Percentiles rank a stretch among this genome's conserved stretches.
phyloP scores from a whole-genome alignment of 2,329 filamentous ascomycete species.

The Alternaria postmessia region DNA sequence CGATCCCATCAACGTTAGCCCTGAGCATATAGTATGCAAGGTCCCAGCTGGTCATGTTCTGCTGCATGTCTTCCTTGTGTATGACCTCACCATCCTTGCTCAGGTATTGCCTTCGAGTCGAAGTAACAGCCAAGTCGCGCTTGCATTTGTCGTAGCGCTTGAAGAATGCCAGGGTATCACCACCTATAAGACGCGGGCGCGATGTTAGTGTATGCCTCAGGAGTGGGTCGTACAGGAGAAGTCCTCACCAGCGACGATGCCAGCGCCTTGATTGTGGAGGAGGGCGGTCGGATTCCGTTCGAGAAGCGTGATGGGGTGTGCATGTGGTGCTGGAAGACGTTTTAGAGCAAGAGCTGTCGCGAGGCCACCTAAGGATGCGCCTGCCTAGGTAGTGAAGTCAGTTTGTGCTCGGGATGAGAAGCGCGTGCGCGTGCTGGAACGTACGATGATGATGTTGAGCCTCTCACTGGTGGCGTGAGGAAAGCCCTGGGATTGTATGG shows the following conservation, averaged over 20 bases:
- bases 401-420: not conserved
- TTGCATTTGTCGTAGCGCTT: conserved; percentile 37
- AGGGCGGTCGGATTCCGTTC: conserved; percentile 42
- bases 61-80: conserved; percentile 38
- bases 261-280: conserved; percentile 45
- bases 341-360: conserved; percentile 40
- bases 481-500: conserved; percentile 18
- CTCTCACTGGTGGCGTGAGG: conserved; percentile 22
- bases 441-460: conserved; percentile 41
- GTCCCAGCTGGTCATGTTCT: conserved; percentile 50
- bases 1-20: conserved; percentile 42
- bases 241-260: conserved; percentile 37
- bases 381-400: conserved; percentile 27
- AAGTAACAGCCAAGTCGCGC: conserved; percentile 36
- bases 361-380: conserved; percentile 42
- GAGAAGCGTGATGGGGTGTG: conserved; percentile 40
- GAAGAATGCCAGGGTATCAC: conserved; percentile 42
- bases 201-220: too few relatives aligned
- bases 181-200: not conserved
- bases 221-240: too few relatives aligned
- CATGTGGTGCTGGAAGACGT: conserved; percentile 32
- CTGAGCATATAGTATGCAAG: conserved; percentile 44
- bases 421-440: not conserved
- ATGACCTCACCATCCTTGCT: conserved; percentile 39
- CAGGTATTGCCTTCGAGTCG: conserved; percentile 38